Base-by-base conservation (phyloP, 768 basidiomycete species). In the Leccinum ochraceum region DNA sequence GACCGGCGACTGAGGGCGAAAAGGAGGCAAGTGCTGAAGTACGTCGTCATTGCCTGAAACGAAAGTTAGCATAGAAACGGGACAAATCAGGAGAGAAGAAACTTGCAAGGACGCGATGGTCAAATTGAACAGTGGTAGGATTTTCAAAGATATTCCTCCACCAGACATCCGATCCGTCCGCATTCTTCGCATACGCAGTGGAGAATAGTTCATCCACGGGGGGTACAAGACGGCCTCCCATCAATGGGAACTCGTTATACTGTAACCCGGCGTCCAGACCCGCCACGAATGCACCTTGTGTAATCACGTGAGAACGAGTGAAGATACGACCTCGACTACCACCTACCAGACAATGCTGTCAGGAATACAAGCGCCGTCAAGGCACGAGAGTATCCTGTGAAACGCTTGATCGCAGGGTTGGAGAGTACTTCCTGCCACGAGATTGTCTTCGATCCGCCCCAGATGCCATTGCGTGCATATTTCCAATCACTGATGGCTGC, bases 231-330 rank as follows among this genome's bases (percentile, higher is more conserved):
- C 86, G 82, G 7, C 90, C 95, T 39, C 94, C 96, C 96, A 99
- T 99, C 5, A 89, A 76, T 0, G 97, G 97, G 78, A 97, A 99
- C 70, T 98, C 96, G 71, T 99, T 99, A 77, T 98, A 98, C n/a
- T 95, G 73, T 57, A 99, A 76, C 14, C 97, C 97, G 1, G 97
- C 97, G 72, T 99, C 97, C 48, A 99, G 81, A 14, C 97, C 97
- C 39, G 97, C 97, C 30, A 99, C 97, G 67, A 99, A 98, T 5
- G 97, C 97, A 55, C 97, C 96, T 96, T 70, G 56, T 22, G 34
- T 26, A 36, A 42, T 57, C 44, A 14, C 56, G 46, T 64, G 49
- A 60, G 52, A 52, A 39, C 61, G 7, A 1, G 11, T 22, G 32
- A 16, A 53, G 14, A 42, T n/a, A 44, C 17, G 0, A 6, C 17